phyloP scores from a whole-genome alignment of 495 filamentous ascomycete genomes.

The Aspergillus taichungensis region DNA sequence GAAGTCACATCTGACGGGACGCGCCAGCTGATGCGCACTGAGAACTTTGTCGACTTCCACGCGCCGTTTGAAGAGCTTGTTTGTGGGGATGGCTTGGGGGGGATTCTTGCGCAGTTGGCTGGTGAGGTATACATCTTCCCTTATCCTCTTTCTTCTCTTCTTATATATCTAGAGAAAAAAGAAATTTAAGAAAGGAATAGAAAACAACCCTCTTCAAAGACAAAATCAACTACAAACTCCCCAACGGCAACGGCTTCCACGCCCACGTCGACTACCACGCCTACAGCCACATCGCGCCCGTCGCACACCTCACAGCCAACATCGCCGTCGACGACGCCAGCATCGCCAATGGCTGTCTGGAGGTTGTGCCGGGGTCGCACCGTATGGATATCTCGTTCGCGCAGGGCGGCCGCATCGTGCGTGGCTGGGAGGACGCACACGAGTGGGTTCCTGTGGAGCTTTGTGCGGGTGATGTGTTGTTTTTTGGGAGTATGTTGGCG shows the following conservation, averaged over 20 bases:
- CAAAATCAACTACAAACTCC: constrained; percentile 36
- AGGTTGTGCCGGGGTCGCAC: constrained; percentile 34
- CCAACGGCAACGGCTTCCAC: constrained; percentile 29
- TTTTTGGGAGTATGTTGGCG: constrained; percentile 36
- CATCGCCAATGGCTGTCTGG: constrained; percentile 30
- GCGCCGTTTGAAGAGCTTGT: constrained; percentile 24
- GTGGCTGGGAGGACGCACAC: constrained; percentile 26
- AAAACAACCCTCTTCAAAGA: constrained; percentile 40
- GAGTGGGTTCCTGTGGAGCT: constrained; percentile 31
- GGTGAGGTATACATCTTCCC: constrained; percentile 13
- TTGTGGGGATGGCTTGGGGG: constrained; percentile 21
- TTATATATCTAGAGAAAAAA: too few species aligned
- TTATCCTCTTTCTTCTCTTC: not conserved
- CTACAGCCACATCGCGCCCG: constrained; percentile 35
- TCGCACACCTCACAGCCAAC: constrained; percentile 35
- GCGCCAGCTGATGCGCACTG: constrained; percentile 35
- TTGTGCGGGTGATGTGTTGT: constrained; percentile 26
- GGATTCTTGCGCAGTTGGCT: constrained; percentile 27
- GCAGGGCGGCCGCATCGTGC: constrained; percentile 22
- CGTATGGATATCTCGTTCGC: constrained; percentile 27
- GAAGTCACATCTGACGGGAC: constrained; percentile 33
- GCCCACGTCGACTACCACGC: constrained; percentile 37
- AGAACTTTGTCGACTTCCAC: constrained; percentile 36
- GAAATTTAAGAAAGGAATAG: constrained; percentile 3
- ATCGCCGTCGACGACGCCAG: constrained; percentile 34